Conservation (phyloP, 2,329 filamentous ascomycete species). For the Hymenoscyphus repandus region DNA sequence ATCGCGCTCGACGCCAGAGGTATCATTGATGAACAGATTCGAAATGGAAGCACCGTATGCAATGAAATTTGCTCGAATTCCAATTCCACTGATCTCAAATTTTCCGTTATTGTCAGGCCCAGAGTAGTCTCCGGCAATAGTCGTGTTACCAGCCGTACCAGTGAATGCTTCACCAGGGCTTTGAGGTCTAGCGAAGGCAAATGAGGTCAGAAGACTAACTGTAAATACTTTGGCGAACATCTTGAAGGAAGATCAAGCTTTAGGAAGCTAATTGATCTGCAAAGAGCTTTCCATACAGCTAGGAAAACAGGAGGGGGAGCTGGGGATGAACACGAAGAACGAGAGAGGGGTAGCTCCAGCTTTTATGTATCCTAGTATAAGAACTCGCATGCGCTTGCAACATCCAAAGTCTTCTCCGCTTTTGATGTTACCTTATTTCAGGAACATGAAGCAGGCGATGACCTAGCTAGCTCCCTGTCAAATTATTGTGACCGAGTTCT, state of each 20-base stretch:
- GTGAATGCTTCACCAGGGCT: constrained; percentile 18
- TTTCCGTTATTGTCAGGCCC: constrained; percentile 56
- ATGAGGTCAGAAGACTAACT: constrained; percentile 11
- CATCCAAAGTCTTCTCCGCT: neutral
- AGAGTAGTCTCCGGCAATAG: constrained; percentile 17
- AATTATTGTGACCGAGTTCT: neutral
- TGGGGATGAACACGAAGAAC: constrained; percentile 2
- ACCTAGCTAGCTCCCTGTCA: neutral
- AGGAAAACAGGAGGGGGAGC: neutral
- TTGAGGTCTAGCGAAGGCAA: constrained; percentile 16
- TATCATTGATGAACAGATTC: constrained; percentile 66
- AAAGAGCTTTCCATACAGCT: neutral
- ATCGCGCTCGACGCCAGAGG: constrained; percentile 62
- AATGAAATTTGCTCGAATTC: constrained; percentile 65
- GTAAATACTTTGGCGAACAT: constrained; percentile 16
- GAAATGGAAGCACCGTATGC: constrained; percentile 70
- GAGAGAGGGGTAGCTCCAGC: constrained; percentile 14
- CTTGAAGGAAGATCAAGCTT: constrained; percentile 6
- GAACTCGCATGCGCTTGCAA: neutral
- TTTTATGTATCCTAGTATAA: constrained; percentile 14
- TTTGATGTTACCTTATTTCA: constrained; percentile 1
- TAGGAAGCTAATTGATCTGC: constrained; percentile 2
- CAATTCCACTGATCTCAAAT: constrained; percentile 64
- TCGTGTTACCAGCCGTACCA: constrained; percentile 22
- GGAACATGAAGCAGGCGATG: neutral